Evolutionary conservation across 2,329 filamentous ascomycete species (phyloP).

Genomic region (Sarocladium brachiariae): DNA sequence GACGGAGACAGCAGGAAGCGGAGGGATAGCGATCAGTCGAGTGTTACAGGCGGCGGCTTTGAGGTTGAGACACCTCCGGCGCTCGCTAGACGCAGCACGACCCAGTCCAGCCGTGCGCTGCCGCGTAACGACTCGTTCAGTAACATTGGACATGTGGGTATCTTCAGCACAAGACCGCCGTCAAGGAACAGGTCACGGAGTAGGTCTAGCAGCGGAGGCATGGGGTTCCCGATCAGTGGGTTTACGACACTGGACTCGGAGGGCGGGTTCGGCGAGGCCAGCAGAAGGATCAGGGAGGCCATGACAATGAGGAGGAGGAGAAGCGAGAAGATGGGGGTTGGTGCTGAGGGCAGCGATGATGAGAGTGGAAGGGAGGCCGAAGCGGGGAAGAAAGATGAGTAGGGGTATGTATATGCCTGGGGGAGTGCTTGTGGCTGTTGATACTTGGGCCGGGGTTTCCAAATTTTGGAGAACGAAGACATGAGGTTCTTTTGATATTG

Average conservation of each 20-base stretch:
- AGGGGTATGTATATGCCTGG: constrained; percentile 11
- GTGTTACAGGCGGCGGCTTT: constrained; percentile 19
- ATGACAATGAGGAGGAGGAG: constrained; percentile 61
- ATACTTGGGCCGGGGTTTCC: too few species aligned
- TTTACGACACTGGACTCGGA: constrained; percentile 63
- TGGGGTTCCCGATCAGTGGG: constrained; percentile 59
- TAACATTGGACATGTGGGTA: constrained; percentile 77
- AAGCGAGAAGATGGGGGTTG: constrained; percentile 36
- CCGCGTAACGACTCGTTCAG: constrained; percentile 91
- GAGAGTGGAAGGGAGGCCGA: constrained; percentile 31
- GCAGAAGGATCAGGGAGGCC: constrained; percentile 72
- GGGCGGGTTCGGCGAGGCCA: constrained; percentile 75
- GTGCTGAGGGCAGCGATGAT: constrained; percentile 25
- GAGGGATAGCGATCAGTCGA: constrained; percentile 44
- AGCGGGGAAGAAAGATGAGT: constrained; percentile 35
- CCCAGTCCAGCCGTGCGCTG: constrained; percentile 44
- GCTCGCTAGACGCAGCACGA: constrained; percentile 43
- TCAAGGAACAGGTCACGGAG: constrained; percentile 69
- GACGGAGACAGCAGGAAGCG: constrained; percentile 23
- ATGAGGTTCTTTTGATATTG: neutral
- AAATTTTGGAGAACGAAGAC: too few species aligned
- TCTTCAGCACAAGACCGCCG: constrained; percentile 85
- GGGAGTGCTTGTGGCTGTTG: too few species aligned
- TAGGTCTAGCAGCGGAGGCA: constrained; percentile 61
- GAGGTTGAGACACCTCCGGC: constrained; percentile 32